Evolutionary conservation across 176 grass and related monocot species (phyloP).

Genomic region (Phyllostachys edulis): DNA sequence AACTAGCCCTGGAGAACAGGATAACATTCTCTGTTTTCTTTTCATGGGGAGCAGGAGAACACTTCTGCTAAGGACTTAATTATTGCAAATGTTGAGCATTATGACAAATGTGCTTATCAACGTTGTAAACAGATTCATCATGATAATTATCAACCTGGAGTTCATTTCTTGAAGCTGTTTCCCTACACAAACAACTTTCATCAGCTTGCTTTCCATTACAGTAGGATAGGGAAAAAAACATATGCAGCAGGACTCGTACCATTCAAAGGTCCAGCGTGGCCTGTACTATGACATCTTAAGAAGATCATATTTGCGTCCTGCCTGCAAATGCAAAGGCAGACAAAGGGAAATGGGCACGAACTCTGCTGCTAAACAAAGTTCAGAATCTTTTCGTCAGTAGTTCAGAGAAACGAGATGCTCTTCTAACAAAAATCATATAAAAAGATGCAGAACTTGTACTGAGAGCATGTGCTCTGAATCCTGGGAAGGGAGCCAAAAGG

Average conservation of each 20-base stretch:
- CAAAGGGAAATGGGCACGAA: background rate
- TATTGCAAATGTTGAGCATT: background rate
- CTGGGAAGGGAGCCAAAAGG: constrained; percentile 29
- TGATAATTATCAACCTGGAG: background rate
- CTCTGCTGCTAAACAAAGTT: background rate
- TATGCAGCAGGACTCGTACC: background rate
- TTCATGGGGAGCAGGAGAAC: background rate
- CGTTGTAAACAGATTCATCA: background rate
- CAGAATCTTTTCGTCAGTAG: background rate
- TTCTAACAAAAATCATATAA: background rate
- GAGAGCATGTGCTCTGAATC: constrained; percentile 34
- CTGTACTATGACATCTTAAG: constrained; percentile 2
- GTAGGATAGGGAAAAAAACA: background rate
- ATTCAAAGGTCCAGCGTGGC: background rate
- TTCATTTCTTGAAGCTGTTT: background rate
- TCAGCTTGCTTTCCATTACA: background rate
- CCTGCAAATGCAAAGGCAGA: background rate
- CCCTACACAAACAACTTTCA: background rate
- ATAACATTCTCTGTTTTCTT: background rate
- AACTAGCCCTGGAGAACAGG: background rate
- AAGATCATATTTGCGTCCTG: background rate
- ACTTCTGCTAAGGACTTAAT: background rate
- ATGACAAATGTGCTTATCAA: background rate
- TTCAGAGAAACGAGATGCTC: constrained; percentile 1
- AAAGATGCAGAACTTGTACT: constrained; percentile 8